These are phyloP conservation scores for Lasiodiplodia sp. DNA, from an alignment of 2,329 filamentous ascomycete genomes.

Conservation along the genomic window DNA sequence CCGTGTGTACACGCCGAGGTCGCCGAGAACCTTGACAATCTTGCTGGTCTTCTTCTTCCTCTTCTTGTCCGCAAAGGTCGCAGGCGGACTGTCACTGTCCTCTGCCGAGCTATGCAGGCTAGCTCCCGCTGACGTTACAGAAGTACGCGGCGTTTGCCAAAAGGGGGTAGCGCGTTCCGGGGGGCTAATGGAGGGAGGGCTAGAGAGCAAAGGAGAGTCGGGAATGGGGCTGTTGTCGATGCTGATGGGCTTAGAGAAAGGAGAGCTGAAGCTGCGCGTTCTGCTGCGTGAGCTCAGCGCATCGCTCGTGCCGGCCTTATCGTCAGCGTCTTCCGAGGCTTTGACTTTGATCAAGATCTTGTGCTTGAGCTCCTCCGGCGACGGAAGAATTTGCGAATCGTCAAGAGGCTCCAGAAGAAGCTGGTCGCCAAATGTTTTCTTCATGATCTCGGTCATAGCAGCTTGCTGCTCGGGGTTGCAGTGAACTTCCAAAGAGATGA, in stretches of 20 bases:
- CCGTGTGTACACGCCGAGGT: constrained; percentile 80
- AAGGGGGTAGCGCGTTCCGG: constrained; percentile 55
- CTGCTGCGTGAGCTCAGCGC: constrained; percentile 48
- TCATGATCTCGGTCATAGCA: constrained; percentile 89
- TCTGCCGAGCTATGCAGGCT: constrained; percentile 68
- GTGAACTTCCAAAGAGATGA: constrained; percentile 95
- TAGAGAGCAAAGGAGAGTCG: constrained; percentile 58
- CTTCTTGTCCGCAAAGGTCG: constrained; percentile 63
- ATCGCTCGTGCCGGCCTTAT: constrained; percentile 46
- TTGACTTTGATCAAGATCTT: constrained; percentile 96
- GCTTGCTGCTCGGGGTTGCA: constrained; percentile 84
- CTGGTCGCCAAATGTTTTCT: constrained; percentile 79
- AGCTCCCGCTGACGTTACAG: constrained; percentile 63
- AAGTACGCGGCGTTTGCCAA: constrained; percentile 59
- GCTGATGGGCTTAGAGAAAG: constrained; percentile 69
- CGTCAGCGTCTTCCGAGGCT: constrained; percentile 67
- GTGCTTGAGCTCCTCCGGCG: constrained; percentile 83
- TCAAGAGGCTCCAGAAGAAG: constrained; percentile 80
- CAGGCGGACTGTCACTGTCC: constrained; percentile 73
- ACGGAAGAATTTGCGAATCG: constrained; percentile 74
- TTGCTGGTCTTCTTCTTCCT: constrained; percentile 76
- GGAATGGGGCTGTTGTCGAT: constrained; percentile 64
- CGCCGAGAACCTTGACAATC: constrained; percentile 82
- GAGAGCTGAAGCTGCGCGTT: constrained; percentile 78
- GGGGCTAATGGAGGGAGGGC: constrained; percentile 61